Evolutionary conservation across 257 asterid genomes (phyloP), one percentile per base, ranked within the genome.

Genomic region (Buddleja alternifolia): DNA sequence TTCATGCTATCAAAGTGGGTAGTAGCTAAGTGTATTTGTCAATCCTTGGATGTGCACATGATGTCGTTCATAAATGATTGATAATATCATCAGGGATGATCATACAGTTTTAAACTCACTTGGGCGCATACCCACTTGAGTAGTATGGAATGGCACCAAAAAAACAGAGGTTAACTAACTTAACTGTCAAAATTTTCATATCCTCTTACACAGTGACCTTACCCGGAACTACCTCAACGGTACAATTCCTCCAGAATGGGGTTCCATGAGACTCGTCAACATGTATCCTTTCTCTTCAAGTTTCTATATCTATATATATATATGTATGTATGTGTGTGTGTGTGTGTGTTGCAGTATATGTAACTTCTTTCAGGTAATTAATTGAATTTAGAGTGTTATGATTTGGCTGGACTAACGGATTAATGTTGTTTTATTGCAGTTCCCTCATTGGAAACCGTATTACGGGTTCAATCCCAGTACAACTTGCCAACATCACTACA

Each of bases 241-340:
- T 21, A 54, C 66, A 19, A 77, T 83, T 66, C 88, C 88, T 67
- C 63, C 7, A 52, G 76, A 55, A 83, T 83, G 88, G 88, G 88
- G 85, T 56, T 74, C 85, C 60, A 74, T 66, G 81, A 60, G 61
- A 25, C 79, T 82, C 15, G 70, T 45, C 2, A 67, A 67, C 69
- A 73, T 79, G 84, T 82, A 76, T 9, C 78, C 11, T 7, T 42
- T 19, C 45, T 0, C 10, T 36, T 16, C 16, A 12, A 9, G 36
- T 34, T 3, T 47, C 23, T 64, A 5, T 46, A 24, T 7, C 9
- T 32, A 4, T n/a, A 5, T 46, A 5, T 12, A 34, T 4, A 6
- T 9, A 2, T 52, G 3, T 14, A 1, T 52, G 58, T 29, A 5
- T 29, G 34, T 29, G 34, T 29, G 34, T 29, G 34, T 29, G 34